A percentile compares a stretch with the other conserved stretches of the same genome.
Conservation (phyloP, 2,329 filamentous ascomycete genomes). For the Fusarium sp. region DNA sequence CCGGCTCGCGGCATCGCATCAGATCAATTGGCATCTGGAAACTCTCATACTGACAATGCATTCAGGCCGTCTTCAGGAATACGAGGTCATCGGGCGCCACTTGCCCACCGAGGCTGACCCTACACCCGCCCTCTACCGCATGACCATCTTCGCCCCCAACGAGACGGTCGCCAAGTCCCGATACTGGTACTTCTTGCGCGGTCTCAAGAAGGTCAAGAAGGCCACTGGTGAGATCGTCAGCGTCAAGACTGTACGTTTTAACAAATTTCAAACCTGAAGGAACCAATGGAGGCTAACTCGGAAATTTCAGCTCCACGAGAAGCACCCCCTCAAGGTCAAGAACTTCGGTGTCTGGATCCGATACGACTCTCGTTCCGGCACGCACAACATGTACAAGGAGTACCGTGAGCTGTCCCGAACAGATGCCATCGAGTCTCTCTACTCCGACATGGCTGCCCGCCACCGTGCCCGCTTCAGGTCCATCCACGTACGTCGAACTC, state of each 20-base stretch:
- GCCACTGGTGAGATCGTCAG: constrained; percentile 98
- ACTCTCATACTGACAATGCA: constrained; percentile 49
- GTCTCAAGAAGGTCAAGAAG: constrained; percentile 99
- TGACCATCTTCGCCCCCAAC: constrained; percentile 99
- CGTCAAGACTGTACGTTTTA: constrained; percentile 85
- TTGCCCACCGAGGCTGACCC: constrained; percentile 98
- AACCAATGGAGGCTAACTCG: constrained; percentile 1
- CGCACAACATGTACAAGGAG: constrained; percentile 99
- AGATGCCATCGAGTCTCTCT: constrained; percentile 95
- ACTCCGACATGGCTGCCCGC: constrained; percentile 99
- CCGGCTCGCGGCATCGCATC: constrained; percentile 35
- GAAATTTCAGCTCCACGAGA: constrained; percentile 88
- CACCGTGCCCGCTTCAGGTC: constrained; percentile 97
- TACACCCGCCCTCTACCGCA: constrained; percentile 98
- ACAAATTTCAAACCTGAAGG: background rate
- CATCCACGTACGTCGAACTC: constrained; percentile 83
- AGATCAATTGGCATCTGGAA: constrained; percentile 7
- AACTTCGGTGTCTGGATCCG: constrained; percentile 99
- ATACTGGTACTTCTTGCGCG: constrained; percentile 99
- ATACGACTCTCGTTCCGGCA: constrained; percentile 99
- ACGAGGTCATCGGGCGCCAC: constrained; percentile 99
- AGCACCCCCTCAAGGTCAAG: constrained; percentile 99
- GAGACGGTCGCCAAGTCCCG: constrained; percentile 98
- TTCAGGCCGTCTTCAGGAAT: constrained; percentile 98
- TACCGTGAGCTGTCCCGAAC: constrained; percentile 98